A percentile compares a stretch with the other conserved stretches of the same genome.
phyloP scores from a whole-genome alignment of 805 yeast species.

The Metschnikowia chrysomelidarum region DNA sequence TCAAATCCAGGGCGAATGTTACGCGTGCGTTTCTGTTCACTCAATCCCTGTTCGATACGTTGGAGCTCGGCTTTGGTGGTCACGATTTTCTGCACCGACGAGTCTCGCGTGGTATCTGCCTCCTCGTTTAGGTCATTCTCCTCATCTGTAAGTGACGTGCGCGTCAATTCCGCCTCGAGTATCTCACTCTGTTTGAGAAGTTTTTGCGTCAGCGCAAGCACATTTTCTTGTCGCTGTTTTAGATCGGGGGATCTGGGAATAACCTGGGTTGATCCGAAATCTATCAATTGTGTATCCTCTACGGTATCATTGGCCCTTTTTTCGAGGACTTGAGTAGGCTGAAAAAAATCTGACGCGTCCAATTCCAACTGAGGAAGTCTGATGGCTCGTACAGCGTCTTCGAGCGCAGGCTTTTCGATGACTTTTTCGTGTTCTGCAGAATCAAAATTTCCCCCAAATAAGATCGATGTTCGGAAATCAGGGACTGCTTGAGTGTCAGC shows the following conservation, averaged over 20 bases:
- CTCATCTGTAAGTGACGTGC: conserved; percentile 37
- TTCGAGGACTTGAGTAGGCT: conserved; percentile 11
- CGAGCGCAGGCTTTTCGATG: background rate
- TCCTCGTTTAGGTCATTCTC: conserved; percentile 34
- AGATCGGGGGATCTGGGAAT: conserved; percentile 6
- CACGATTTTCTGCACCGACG: conserved; percentile 18
- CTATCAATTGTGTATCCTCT: conserved; percentile 7
- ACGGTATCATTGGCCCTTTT: conserved; percentile 1
- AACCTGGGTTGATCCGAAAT: conserved; percentile 5
- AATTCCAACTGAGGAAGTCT: conserved; percentile 34
- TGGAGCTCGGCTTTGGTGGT: conserved; percentile 28
- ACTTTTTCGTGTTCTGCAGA: background rate
- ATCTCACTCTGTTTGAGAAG: conserved; percentile 17
- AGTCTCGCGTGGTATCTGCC: conserved; percentile 22
- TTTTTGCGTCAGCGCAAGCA: too few relatives aligned
- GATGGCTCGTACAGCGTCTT: conserved; percentile 1
- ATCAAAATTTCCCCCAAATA: conserved; percentile 6
- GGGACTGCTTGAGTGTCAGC: conserved; percentile 17
- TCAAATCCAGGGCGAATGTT: conserved; percentile 32
- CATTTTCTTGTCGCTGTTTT: too few relatives aligned
- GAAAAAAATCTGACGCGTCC: conserved; percentile 17
- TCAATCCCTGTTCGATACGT: conserved; percentile 33
- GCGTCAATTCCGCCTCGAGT: conserved; percentile 33
- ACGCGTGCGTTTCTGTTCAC: conserved; percentile 31
- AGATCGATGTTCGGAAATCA: conserved; percentile 16